Evolutionary conservation across 2,329 filamentous ascomycete genomes (phyloP).

Genomic region (Beauveria varroae): DNA sequence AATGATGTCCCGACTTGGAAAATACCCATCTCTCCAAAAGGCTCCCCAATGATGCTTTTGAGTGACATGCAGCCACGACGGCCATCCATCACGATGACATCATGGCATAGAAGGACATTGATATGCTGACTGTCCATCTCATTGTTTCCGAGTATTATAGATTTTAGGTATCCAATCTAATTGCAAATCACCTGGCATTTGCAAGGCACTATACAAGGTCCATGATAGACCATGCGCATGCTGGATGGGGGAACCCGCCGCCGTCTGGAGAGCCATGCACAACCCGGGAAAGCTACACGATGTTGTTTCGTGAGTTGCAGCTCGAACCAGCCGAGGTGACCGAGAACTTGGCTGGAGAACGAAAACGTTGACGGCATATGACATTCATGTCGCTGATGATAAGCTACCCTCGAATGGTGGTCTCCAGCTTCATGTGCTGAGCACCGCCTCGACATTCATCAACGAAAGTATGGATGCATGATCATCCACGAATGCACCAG

Average conservation of each 20-base stretch:
- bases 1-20: background rate
- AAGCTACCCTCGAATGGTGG: background rate
- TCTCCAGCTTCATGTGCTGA: background rate
- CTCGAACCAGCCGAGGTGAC: background rate
- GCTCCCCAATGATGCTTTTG: background rate
- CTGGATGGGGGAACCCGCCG: too few relatives aligned
- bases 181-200: background rate
- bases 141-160: too few relatives aligned
- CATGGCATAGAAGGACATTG: background rate
- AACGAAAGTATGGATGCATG: too few relatives aligned
- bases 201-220: too few relatives aligned
- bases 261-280: too few relatives aligned
- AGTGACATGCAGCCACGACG: background rate
- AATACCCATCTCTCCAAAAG: background rate
- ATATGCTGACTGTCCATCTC: too few relatives aligned
- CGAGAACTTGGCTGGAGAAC: accelerated
- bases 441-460: background rate
- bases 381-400: background rate
- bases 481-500: too few relatives aligned
- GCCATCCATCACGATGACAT: background rate
- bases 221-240: too few relatives aligned
- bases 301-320: background rate
- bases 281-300: background rate
- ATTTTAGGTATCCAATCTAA: background rate
- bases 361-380: background rate